Conservation (phyloP, 345 rosid species). For the Salix udensis region DNA sequence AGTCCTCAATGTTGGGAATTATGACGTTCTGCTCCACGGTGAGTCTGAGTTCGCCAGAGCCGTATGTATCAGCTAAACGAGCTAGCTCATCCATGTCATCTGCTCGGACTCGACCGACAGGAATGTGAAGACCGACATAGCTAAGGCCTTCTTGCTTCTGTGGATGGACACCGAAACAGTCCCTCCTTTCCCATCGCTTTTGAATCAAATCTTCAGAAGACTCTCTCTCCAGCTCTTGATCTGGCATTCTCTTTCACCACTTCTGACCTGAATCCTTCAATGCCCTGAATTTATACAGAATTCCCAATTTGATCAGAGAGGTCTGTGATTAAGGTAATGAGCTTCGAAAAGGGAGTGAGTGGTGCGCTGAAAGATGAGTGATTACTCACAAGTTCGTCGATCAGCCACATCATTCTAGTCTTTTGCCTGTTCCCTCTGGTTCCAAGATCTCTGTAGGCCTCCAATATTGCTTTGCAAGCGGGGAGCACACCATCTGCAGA, state of each 20-base stretch:
- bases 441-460: constrained; percentile 91
- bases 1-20: constrained; percentile 73
- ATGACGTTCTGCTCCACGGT: constrained; percentile 90
- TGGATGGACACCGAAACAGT: constrained; percentile 71
- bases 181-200: constrained; percentile 82
- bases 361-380: background rate
- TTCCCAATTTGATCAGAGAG: background rate
- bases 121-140: constrained; percentile 78
- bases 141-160: constrained; percentile 88
- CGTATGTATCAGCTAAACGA: constrained; percentile 66
- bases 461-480: constrained; percentile 69
- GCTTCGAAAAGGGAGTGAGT: background rate
- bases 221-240: constrained; percentile 55
- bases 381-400: constrained; percentile 80
- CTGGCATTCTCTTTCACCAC: constrained; percentile 72
- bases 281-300: constrained; percentile 48
- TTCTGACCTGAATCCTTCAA: constrained; percentile 81
- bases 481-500: constrained; percentile 69
- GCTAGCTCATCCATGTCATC: constrained; percentile 94
- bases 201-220: constrained; percentile 62
- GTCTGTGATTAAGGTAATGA: background rate
- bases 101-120: constrained; percentile 82
- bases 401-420: constrained; percentile 98
- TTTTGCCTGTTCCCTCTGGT: constrained; percentile 79
- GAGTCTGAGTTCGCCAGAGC: constrained; percentile 81